phyloP scores from a whole-genome alignment of 2,329 filamentous ascomycete species.

The Neonectria punicea region DNA sequence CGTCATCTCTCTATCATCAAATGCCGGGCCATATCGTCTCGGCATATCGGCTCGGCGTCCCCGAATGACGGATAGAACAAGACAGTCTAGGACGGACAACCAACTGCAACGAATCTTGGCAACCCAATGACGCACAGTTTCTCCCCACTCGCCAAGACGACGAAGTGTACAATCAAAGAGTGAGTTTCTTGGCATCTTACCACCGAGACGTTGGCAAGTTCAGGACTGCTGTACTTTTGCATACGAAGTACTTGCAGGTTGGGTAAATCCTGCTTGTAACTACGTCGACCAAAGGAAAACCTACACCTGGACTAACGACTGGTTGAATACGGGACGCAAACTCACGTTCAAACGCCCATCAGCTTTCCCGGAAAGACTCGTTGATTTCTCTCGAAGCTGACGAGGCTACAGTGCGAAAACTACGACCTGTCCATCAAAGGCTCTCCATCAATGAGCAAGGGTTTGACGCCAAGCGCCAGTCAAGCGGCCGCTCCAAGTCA shows the following conservation, averaged over 20 bases:
- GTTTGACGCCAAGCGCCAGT: constrained; percentile 33
- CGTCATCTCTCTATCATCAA: not conserved
- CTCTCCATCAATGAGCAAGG: constrained; percentile 2
- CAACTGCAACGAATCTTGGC: not conserved
- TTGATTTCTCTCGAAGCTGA: not conserved
- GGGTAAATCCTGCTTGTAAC: not conserved
- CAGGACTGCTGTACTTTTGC: not conserved
- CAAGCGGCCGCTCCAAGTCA: constrained; percentile 28
- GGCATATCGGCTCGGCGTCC: not conserved
- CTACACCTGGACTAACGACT: not conserved
- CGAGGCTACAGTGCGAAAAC: not conserved
- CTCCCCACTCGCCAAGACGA: not conserved
- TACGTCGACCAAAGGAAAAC: not conserved
- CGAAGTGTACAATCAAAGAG: not conserved
- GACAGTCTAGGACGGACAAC: not conserved
- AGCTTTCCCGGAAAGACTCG: not conserved
- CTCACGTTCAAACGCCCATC: not conserved
- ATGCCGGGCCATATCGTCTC: not conserved
- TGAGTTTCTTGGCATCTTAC: not conserved
- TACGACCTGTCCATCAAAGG: not conserved
- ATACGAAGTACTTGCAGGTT: not conserved
- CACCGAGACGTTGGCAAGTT: not conserved
- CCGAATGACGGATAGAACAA: not conserved
- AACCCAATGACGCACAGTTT: not conserved
- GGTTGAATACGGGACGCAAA: not conserved